Evolutionary conservation across 768 basidiomycete genomes (phyloP), one percentile per base, ranked within the genome.

Genomic region (Russula emetica): DNA sequence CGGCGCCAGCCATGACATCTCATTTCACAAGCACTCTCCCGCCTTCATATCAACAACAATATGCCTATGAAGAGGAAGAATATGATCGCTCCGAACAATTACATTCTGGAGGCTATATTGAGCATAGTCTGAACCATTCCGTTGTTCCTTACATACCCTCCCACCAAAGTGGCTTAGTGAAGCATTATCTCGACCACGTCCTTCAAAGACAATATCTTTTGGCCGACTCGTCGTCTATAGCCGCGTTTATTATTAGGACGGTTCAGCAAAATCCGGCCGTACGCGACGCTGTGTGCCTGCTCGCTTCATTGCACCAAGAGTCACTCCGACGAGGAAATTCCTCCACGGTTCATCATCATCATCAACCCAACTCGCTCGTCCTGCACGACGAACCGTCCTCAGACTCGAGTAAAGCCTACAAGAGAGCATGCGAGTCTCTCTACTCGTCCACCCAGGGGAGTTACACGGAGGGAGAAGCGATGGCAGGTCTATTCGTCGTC

Each of bases 401-500:
- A 16, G 70, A 71, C 63, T 61, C 66, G 13, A 44, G 13, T 22
- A 61, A 47, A 44, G 64, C 69, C 42, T 73, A 70, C 67, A 55
- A 55, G 16, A 71, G 69, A 16, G 66, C 73, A 22, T 64, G 71
- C 60, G 49, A 55, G 18, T 64, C 59, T 16, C 61, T 69, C 47
- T 47, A 62, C 50, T 66, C 66, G 58, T 57, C 67, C 32, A 55
- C 64, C 28, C 55, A 58, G 14, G 55, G n/a, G 20, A 34, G 42
- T 4, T 74, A 74, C 70, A 80, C 76, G 18, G 81, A 85, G 57
- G 88, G 87, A 40, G 88, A 90, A 67, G 91, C 90, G 24, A 86
- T 92, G 76, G 87, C 89, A 0, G 87, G 87, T 4, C 76, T 93
- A 22, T 87, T 88, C 64, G 77, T 89, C 69, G 82, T 93, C 32